phyloP scores from a whole-genome alignment of 2,329 filamentous ascomycete species.

The Trichoderma sp. region DNA sequence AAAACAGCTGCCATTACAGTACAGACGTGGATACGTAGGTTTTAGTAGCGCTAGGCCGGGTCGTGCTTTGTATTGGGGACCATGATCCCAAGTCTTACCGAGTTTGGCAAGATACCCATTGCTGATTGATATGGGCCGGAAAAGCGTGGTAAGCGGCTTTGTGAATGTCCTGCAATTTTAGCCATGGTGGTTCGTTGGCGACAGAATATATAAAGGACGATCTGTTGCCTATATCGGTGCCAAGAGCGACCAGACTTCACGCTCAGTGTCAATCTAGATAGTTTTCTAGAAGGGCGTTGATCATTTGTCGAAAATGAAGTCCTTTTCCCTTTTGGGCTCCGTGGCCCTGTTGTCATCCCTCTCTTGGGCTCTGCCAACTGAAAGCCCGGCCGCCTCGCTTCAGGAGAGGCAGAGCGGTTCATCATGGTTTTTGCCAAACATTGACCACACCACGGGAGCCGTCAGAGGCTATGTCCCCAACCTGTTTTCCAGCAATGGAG shows the following conservation, averaged over 20 bases:
- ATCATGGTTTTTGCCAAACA: conserved; percentile 26
- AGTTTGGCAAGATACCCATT: not conserved
- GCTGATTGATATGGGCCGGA: not conserved
- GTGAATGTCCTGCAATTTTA: conserved; percentile 11
- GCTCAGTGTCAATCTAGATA: not conserved
- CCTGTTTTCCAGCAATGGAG: conserved; percentile 15
- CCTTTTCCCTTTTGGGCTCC: conserved; percentile 18
- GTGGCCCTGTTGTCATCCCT: conserved; percentile 11
- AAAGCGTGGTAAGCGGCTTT: not conserved
- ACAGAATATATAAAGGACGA: conserved; percentile 11
- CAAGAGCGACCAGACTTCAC: not conserved
- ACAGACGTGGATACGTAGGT: conserved; percentile 6
- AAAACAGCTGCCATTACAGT: not conserved
- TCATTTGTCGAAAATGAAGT: conserved; percentile 14
- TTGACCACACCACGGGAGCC: conserved; percentile 24
- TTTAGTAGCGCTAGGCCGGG: not conserved
- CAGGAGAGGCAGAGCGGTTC: conserved; percentile 19
- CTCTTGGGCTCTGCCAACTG: conserved; percentile 13
- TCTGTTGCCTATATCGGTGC: conserved; percentile 5
- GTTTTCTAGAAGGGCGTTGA: conserved; percentile 3
- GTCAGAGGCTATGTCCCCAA: conserved; percentile 25
- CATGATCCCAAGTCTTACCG: not conserved
- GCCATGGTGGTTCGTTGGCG: not conserved
- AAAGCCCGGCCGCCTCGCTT: not conserved
- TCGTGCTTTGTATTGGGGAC: not conserved